Evolutionary conservation across 257 asterid species (phyloP).

Genomic region (Rehmannia glutinosa): DNA sequence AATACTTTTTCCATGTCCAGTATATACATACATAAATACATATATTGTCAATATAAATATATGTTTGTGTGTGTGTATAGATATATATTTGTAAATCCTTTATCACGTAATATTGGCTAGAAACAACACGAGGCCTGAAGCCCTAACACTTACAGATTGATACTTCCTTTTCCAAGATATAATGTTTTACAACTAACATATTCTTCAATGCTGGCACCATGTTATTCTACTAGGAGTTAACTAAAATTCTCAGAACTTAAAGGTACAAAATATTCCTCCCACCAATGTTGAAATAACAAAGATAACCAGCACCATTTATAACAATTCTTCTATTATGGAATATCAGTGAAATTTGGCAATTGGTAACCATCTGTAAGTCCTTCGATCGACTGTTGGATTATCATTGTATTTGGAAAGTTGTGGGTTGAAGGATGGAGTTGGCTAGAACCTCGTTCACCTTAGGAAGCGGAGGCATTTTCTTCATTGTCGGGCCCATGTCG

Average conservation of each 20-base stretch:
- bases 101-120: too few relatives aligned
- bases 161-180: conserved; percentile 1
- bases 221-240: conserved; percentile 10
- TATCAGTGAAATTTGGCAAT: background rate
- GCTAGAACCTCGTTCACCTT: conserved; percentile 69
- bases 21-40: too few relatives aligned
- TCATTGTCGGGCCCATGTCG: conserved; percentile 44
- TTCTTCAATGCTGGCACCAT: too few relatives aligned
- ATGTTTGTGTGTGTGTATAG: too few relatives aligned
- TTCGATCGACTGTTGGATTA: background rate
- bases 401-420: conserved; percentile 38
- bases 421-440: conserved; percentile 53
- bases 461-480: conserved; percentile 72
- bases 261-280: conserved; percentile 19
- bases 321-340: background rate
- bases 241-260: background rate
- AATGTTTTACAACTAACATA: conserved; percentile 8
- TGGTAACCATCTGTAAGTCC: background rate
- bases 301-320: background rate
- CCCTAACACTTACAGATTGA: background rate
- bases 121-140: too few relatives aligned
- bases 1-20: too few relatives aligned
- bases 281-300: background rate
- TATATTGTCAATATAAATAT: too few relatives aligned
- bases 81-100: too few relatives aligned